Evolutionary conservation across 2,329 filamentous ascomycete species (phyloP), one percentile per base, ranked within the genome.

Genomic region (Fusarium sp.): DNA sequence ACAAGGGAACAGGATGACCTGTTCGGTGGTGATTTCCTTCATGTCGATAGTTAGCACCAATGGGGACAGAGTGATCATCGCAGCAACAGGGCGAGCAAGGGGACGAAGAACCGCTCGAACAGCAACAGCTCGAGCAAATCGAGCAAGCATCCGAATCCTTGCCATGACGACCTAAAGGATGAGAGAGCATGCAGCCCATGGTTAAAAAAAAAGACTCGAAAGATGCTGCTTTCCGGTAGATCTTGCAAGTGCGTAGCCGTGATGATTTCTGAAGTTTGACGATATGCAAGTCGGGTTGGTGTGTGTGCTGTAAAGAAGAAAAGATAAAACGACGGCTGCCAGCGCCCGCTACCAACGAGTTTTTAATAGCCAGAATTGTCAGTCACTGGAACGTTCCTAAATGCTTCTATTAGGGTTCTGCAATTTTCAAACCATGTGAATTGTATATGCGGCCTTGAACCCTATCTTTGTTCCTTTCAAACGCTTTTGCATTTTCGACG

Each of bases 121-220:
- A 54, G 27, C 47, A 54, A 52, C 47, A 31, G 27, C 47, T 31
- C 47, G 47, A 52, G 13, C 35, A 47, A 20, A 45, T 29, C 11
- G 27, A 68, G 18, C 29, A 60, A 7, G 34, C 24, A 1, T 59
- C 66, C 22, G 56, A 34, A 40, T 59, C 24, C 11, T 9, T 24
- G 31, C 18, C 31, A 58, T 58, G 31, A 9, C 37, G 5, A 9
- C 42, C 29, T 6, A 29, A 10, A 3, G 45, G 29, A 22, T 10
- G 35, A 29, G 66, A 68, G 31, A 42, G 29, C 3, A 60, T 29
- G 40, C 60, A 34, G 3, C 37, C 58, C 60, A 70, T 73, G 16
- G 20, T 70, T 3, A 24, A n/a, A 60, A 24, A 24, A n/a, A 60
- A 18, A 3, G 6, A 9, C 20, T 0, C 2, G n/a, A 9, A 20